phyloP scores from a whole-genome alignment of 2,329 filamentous ascomycete genomes.

The Colletotrichum truncatum region DNA sequence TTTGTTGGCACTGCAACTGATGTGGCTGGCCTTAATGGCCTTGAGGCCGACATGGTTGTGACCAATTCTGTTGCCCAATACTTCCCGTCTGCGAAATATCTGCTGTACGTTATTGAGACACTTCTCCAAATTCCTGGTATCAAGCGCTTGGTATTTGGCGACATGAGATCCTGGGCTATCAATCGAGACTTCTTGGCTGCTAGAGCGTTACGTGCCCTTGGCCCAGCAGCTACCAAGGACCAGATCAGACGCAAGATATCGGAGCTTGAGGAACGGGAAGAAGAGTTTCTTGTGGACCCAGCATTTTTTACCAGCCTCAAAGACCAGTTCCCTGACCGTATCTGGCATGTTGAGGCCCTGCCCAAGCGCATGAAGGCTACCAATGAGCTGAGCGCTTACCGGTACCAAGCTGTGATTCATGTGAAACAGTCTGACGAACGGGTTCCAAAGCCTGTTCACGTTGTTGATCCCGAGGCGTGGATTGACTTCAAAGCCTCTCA shows the following conservation, averaged over 20 bases:
- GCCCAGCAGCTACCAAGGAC: neutral
- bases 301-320: slow-evolving; percentile 36
- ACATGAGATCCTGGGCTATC: slow-evolving; percentile 32
- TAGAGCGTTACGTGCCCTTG: slow-evolving; percentile 1
- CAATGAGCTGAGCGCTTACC: slow-evolving; percentile 41
- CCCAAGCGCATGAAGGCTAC: slow-evolving; percentile 39
- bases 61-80: slow-evolving; percentile 40
- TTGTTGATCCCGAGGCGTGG: slow-evolving; percentile 15
- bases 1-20: slow-evolving; percentile 34
- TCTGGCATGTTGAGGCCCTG: slow-evolving; percentile 39
- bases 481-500: neutral
- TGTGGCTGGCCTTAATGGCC: neutral
- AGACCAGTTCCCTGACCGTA: slow-evolving; percentile 13
- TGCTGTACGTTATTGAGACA: slow-evolving; percentile 28
- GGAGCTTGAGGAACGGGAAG: slow-evolving; percentile 29
- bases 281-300: slow-evolving; percentile 37
- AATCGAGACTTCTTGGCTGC: slow-evolving; percentile 29
- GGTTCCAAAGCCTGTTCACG: neutral
- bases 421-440: neutral
- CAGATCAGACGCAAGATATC: slow-evolving; percentile 16
- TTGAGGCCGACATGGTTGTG: neutral
- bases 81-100: slow-evolving; percentile 36
- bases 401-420: slow-evolving; percentile 39
- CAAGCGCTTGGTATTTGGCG: slow-evolving; percentile 32
- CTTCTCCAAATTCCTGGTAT: slow-evolving; percentile 11